These are phyloP conservation scores for Tephrocybe sp. DNA, from an alignment of 768 basidiomycete genomes.

Conservation along the genomic window DNA sequence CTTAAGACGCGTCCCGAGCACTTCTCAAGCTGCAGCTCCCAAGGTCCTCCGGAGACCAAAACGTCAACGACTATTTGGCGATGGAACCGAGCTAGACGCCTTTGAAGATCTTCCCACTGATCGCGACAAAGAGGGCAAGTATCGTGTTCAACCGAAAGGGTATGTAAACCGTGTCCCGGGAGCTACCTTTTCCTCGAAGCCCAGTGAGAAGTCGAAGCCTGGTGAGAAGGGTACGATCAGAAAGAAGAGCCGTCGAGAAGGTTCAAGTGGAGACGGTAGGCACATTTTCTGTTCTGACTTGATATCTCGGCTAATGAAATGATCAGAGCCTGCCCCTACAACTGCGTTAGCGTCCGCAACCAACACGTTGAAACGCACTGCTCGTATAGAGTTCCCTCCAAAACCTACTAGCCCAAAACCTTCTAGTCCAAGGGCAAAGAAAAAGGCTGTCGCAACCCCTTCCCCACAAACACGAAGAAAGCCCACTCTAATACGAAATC, in stretches of 20 bases:
- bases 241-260: slow-evolving; percentile 54
- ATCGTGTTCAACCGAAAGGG: slow-evolving; percentile 73
- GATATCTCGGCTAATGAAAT: not conserved
- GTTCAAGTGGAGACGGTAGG: slow-evolving; percentile 43
- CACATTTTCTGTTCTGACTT: slow-evolving; percentile 25
- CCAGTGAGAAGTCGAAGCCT: slow-evolving; percentile 37
- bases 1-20: slow-evolving; percentile 36
- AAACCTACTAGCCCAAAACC: slow-evolving; percentile 31
- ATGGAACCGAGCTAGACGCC: slow-evolving; percentile 87
- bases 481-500: slow-evolving; percentile 86
- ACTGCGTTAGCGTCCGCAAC: slow-evolving; percentile 40
- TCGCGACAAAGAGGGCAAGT: slow-evolving; percentile 76
- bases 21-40: slow-evolving; percentile 47
- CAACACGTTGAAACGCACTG: slow-evolving; percentile 58
- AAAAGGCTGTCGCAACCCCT: slow-evolving; percentile 50
- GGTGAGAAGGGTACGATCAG: slow-evolving; percentile 57
- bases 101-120: slow-evolving; percentile 89
- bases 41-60: slow-evolving; percentile 78
- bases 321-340: slow-evolving; percentile 21
- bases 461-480: slow-evolving; percentile 59
- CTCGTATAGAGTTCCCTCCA: slow-evolving; percentile 52
- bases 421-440: slow-evolving; percentile 32
- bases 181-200: slow-evolving; percentile 44
- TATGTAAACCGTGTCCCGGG: slow-evolving; percentile 64
- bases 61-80: slow-evolving; percentile 73